These are phyloP conservation scores for Alternaria gaisen DNA, from an alignment of 2,329 filamentous ascomycete species.

Conservation along the genomic window DNA sequence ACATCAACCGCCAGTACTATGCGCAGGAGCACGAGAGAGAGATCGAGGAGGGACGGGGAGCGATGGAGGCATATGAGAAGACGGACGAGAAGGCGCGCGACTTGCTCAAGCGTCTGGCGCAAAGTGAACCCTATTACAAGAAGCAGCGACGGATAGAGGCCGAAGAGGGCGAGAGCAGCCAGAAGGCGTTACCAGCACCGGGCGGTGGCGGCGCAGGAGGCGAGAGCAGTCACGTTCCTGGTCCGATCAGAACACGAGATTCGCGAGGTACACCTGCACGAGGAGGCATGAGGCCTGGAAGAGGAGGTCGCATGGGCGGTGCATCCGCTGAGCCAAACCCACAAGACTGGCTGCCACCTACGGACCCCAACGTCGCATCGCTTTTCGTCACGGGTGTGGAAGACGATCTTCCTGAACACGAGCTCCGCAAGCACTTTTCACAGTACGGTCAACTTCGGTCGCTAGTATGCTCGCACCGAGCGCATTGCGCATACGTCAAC, in stretches of 20 bases:
- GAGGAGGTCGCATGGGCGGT: conserved; percentile 59
- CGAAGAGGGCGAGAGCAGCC: conserved; percentile 55
- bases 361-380: conserved; percentile 86
- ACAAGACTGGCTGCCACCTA: conserved; percentile 85
- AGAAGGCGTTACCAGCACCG: conserved; percentile 55
- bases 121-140: conserved; percentile 94
- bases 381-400: conserved; percentile 95
- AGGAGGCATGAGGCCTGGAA: conserved; percentile 50
- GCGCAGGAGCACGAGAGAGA: conserved; percentile 96
- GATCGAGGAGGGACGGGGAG: conserved; percentile 86
- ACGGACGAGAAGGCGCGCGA: conserved; percentile 97
- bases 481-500: conserved; percentile 96
- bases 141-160: conserved; percentile 79
- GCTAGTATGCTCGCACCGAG: conserved; percentile 93
- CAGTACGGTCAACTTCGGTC: conserved; percentile 90
- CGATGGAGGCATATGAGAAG: conserved; percentile 90
- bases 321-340: conserved; percentile 81
- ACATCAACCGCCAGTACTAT: conserved; percentile 96
- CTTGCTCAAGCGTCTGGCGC: conserved; percentile 81
- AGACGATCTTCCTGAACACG: conserved; percentile 93
- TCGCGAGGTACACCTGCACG: conserved; percentile 51
- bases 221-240: conserved; percentile 58
- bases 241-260: conserved; percentile 80
- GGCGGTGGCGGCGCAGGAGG: conserved; percentile 41
- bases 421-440: conserved; percentile 89